These are phyloP conservation scores for Cenococcum geophilum DNA, from an alignment of 495 filamentous ascomycete genomes.

Conservation along the genomic window DNA sequence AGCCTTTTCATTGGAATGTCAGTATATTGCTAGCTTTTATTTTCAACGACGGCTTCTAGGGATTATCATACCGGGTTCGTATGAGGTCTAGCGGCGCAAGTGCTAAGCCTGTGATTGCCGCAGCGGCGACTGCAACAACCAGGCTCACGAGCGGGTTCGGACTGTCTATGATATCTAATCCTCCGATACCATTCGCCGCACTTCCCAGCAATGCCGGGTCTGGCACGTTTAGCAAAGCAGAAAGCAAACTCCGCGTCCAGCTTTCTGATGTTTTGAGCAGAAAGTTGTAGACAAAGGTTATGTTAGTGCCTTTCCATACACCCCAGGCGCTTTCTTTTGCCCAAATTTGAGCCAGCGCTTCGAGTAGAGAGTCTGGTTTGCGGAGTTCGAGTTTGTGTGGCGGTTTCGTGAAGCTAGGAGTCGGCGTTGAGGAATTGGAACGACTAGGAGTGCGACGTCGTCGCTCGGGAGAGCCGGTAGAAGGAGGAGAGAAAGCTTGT, in stretches of 20 bases:
- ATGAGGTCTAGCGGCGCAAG: conserved; percentile 85
- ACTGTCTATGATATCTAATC: conserved; percentile 58
- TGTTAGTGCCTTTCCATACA: conserved; percentile 88
- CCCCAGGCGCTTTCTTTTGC: conserved; percentile 83
- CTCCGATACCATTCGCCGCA: conserved; percentile 30
- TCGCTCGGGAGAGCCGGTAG: conserved; percentile 27
- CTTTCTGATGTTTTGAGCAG: conserved; percentile 79
- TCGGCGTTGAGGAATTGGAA: conserved; percentile 30
- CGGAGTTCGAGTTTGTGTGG: conserved; percentile 63
- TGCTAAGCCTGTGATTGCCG: conserved; percentile 69
- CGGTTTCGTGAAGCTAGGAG: conserved; percentile 37
- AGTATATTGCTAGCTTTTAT: not conserved
- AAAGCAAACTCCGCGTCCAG: conserved; percentile 76
- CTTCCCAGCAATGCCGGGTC: conserved; percentile 56
- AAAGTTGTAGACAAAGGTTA: conserved; percentile 81
- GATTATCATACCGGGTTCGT: conserved; percentile 59
- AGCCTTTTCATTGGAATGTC: conserved; percentile 43
- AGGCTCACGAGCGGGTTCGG: conserved; percentile 68
- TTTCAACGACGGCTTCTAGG: conserved; percentile 2
- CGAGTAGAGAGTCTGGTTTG: conserved; percentile 65
- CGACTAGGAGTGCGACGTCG: conserved; percentile 24
- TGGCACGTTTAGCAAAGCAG: conserved; percentile 75
- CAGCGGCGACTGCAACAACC: conserved; percentile 73
- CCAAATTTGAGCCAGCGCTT: conserved; percentile 80
- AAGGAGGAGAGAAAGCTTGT: conserved; percentile 48